Conservation (phyloP, 2,329 filamentous ascomycete genomes). For the Exophiala sideris region DNA sequence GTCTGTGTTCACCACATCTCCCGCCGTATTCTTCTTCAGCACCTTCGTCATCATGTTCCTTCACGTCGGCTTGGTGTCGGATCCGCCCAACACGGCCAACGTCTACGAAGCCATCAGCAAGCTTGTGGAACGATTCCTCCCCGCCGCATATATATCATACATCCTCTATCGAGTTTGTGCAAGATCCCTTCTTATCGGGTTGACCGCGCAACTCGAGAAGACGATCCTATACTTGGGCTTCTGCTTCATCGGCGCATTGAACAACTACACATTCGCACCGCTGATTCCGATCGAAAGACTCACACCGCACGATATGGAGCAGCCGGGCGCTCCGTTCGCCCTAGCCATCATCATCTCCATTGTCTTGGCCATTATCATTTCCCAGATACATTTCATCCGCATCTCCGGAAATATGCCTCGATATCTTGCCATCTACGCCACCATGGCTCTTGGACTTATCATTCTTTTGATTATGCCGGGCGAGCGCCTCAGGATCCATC, state of each 20-base stretch:
- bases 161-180: conserved; percentile 85
- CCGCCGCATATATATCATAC: conserved; percentile 81
- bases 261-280: conserved; percentile 86
- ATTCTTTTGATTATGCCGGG: conserved; percentile 69
- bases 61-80: conserved; percentile 84
- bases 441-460: conserved; percentile 65
- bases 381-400: conserved; percentile 82
- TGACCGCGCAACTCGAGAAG: conserved; percentile 85
- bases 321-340: conserved; percentile 83
- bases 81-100: conserved; percentile 68
- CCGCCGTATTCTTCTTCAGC: conserved; percentile 79
- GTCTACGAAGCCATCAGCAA: conserved; percentile 72
- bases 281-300: conserved; percentile 90
- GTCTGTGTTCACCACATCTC: conserved; percentile 76
- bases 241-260: conserved; percentile 85
- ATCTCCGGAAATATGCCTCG: conserved; percentile 75
- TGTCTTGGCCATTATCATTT: conserved; percentile 64
- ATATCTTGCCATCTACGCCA: conserved; percentile 73
- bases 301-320: conserved; percentile 86
- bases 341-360: conserved; percentile 72
- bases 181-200: conserved; percentile 64
- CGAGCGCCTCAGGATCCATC: conserved; percentile 83
- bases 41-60: conserved; percentile 79
- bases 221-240: conserved; percentile 84
- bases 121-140: conserved; percentile 76